A percentile compares a stretch with the other conserved stretches of the same genome.
Evolutionary conservation across 192 early-diverging fungal species (phyloP).

Genomic region (Paraglomus occultum): DNA sequence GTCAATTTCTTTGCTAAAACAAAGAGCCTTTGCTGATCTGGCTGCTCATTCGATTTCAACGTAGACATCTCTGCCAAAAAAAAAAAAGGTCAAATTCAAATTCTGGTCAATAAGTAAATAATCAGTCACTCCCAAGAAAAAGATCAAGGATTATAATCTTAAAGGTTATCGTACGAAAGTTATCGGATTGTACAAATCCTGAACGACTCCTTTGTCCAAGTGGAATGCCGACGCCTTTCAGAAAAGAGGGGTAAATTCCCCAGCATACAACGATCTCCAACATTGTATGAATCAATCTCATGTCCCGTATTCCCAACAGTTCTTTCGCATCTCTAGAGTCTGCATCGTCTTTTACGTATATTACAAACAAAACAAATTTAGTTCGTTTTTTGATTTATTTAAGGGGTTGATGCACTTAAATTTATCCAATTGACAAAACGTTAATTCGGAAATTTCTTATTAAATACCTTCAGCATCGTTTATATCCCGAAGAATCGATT

Average conservation of each 20-base stretch:
- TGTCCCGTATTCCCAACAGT: constrained; percentile 57
- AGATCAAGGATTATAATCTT: background rate
- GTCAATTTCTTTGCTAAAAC: constrained; percentile 33
- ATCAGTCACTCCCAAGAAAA: background rate
- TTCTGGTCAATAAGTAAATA: background rate
- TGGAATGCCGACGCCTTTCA: constrained; percentile 67
- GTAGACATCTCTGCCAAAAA: background rate
- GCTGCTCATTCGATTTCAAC: background rate
- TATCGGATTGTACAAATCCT: constrained; percentile 49
- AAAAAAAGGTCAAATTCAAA: too few relatives aligned
- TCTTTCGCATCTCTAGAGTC: constrained; percentile 29
- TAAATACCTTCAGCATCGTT: constrained; percentile 27
- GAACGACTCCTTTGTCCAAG: constrained; percentile 59
- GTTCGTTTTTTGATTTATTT: background rate
- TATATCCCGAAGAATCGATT: constrained; percentile 4
- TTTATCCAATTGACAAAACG: background rate
- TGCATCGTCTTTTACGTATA: background rate
- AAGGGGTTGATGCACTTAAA: background rate
- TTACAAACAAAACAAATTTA: background rate
- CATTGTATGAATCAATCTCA: constrained; percentile 60
- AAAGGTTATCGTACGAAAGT: constrained; percentile 20
- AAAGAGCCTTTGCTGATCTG: constrained; percentile 4
- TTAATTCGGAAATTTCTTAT: too few relatives aligned
- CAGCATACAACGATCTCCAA: constrained; percentile 63
- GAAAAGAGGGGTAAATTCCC: constrained; percentile 66